These are phyloP conservation scores for Thymus mandschuricus DNA, from an alignment of 257 asterid genomes.

Conservation along the genomic window DNA sequence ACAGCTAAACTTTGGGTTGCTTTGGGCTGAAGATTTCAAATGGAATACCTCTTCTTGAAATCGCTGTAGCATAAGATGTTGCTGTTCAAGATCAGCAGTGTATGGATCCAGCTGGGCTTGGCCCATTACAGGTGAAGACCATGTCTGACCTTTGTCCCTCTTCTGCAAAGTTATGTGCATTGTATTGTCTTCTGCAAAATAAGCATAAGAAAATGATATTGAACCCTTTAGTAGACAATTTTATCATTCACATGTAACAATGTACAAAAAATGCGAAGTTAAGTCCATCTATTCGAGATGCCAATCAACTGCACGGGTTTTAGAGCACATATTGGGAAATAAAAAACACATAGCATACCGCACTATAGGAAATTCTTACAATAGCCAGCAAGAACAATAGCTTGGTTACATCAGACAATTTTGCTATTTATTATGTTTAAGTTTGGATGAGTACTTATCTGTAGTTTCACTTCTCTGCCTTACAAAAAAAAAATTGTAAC, in stretches of 20 bases:
- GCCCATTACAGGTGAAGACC: slow-evolving; percentile 94
- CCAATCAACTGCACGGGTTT: too few relatives aligned
- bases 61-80: slow-evolving; percentile 94
- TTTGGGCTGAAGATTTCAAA: slow-evolving; percentile 16
- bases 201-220: slow-evolving; percentile 7
- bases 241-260: slow-evolving; percentile 2
- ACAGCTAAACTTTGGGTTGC: neutral
- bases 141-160: slow-evolving; percentile 94
- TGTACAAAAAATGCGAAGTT: neutral
- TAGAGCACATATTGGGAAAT: too few relatives aligned
- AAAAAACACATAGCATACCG: too few relatives aligned
- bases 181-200: slow-evolving; percentile 77
- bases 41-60: slow-evolving; percentile 91
- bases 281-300: slow-evolving; percentile 7
- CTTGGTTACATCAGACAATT: too few relatives aligned
- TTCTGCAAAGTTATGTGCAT: slow-evolving; percentile 93
- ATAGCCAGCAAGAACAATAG: too few relatives aligned
- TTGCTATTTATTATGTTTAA: too few relatives aligned
- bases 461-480: too few relatives aligned
- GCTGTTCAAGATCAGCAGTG: slow-evolving; percentile 85
- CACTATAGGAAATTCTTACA: too few relatives aligned
- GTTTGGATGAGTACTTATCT: too few relatives aligned
- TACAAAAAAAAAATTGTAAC: too few relatives aligned
- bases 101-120: slow-evolving; percentile 88
- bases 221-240: slow-evolving; percentile 9